Conservation (phyloP, 495 filamentous ascomycete genomes). For the Extremus antarcticus region DNA sequence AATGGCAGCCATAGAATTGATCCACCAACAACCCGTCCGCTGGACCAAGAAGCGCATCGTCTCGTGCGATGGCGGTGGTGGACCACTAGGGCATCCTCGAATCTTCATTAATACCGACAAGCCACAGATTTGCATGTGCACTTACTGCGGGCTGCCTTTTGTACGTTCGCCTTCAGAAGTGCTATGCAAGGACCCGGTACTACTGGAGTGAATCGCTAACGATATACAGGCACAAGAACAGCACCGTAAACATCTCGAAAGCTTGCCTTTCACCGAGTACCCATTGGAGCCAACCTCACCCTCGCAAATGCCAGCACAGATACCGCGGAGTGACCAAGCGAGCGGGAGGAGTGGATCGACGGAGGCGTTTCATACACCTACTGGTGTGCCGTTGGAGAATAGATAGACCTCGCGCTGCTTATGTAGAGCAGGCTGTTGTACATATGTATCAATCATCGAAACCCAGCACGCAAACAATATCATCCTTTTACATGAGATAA, state of each 20-base stretch:
- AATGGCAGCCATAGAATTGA: slow-evolving; percentile 81
- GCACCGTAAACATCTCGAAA: slow-evolving; percentile 69
- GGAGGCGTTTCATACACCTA: slow-evolving; percentile 22
- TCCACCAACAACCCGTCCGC: slow-evolving; percentile 87
- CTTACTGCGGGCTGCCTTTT: slow-evolving; percentile 90
- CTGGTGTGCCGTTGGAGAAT: slow-evolving; percentile 33
- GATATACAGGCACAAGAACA: slow-evolving; percentile 66
- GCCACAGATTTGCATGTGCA: slow-evolving; percentile 79
- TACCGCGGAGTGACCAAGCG: slow-evolving; percentile 21
- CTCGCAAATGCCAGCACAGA: slow-evolving; percentile 26
- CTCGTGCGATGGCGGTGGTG: slow-evolving; percentile 87
- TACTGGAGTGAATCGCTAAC: background rate
- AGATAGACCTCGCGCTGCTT: slow-evolving; percentile 21
- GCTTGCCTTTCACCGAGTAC: slow-evolving; percentile 65
- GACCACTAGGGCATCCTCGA: slow-evolving; percentile 78
- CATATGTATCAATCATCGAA: slow-evolving; percentile 8
- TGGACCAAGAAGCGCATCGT: slow-evolving; percentile 77
- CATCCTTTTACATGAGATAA: no score
- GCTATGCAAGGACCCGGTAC: background rate
- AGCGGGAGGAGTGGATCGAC: slow-evolving; percentile 16
- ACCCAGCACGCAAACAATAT: background rate
- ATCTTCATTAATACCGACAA: slow-evolving; percentile 98
- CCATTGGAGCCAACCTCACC: slow-evolving; percentile 41
- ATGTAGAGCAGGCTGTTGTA: slow-evolving; percentile 11
- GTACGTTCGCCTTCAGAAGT: slow-evolving; percentile 44